Base-by-base conservation (phyloP, 164 flowering plant genomes). In the Nymphaea thermarum region DNA sequence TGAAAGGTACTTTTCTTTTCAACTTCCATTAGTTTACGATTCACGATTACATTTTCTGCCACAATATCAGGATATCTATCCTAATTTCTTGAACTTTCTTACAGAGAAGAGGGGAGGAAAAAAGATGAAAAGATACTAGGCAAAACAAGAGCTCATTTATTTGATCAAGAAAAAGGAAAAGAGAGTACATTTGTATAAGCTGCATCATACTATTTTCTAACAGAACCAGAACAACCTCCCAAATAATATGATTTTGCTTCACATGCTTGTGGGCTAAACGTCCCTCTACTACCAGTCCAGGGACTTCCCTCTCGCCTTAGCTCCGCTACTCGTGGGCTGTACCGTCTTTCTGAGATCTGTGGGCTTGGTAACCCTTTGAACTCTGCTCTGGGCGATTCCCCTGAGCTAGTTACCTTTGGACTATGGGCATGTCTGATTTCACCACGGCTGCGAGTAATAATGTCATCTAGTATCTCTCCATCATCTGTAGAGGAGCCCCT, bases 381-480 rank as follows among this genome's bases (percentile, higher is more conserved):
- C 3, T 91, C 95, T 74, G 80, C 76, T 42, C 69, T 70, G 43
- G 97, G 97, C 2, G 99, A 89, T 65, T 85, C 59, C 18, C 89
- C 82, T 60, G 95, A 83, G 74, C 99, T 95, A 66, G 89, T 86
- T 66, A 95, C 71, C 71, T 86, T 95, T 44, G 97, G 87, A 75
- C 99, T 95, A 71, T 76, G 64, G 0, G 71, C 75, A 12, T 71
- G 90, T 72, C 87, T 80, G 60, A 92, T 77, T 77, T 95, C 99
- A 44, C 98, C 98, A 2, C 99, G 81, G 80, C 97, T 90, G 79
- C 98, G 82, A 8, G 98, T 90, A 10, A 95, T 79, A 4, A 86
- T 82, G 71, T 82, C 97, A 61, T 95, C 99, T 53, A 92, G 74
- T 11, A 92, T 78, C 77, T 95, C 99, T 44, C 83, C 87, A 60